Conservation (phyloP, 495 filamentous ascomycete genomes). For the Penicillium daleae region DNA sequence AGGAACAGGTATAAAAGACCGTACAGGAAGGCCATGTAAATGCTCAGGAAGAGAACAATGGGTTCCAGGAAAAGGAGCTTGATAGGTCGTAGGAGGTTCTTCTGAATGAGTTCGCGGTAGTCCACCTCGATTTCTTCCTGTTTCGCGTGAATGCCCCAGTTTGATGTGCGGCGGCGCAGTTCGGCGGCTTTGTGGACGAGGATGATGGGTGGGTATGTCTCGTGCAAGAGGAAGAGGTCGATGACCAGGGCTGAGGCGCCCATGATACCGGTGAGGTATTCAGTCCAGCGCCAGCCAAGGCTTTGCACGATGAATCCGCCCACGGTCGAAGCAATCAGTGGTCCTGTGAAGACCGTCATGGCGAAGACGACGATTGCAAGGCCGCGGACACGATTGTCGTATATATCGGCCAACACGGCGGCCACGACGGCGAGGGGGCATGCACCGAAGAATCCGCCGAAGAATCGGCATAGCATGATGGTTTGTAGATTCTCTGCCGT, state of each 20-base stretch:
- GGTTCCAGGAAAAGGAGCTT: slow-evolving; percentile 80
- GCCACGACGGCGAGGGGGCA: slow-evolving; percentile 83
- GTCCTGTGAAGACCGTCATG: slow-evolving; percentile 83
- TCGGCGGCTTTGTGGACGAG: slow-evolving; percentile 76
- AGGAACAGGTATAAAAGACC: slow-evolving; percentile 82
- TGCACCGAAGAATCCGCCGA: slow-evolving; percentile 72
- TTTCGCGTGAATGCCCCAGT: slow-evolving; percentile 94
- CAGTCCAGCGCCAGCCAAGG: slow-evolving; percentile 86
- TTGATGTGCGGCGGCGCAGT: slow-evolving; percentile 78
- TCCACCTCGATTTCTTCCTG: slow-evolving; percentile 92
- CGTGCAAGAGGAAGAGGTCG: slow-evolving; percentile 71
- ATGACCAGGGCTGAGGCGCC: slow-evolving; percentile 72
- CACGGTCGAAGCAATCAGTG: slow-evolving; percentile 79
- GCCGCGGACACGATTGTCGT: slow-evolving; percentile 76
- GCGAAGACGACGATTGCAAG: slow-evolving; percentile 79
- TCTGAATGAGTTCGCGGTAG: slow-evolving; percentile 72
- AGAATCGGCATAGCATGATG: slow-evolving; percentile 79
- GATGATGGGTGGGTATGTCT: slow-evolving; percentile 84
- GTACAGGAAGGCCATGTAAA: slow-evolving; percentile 86
- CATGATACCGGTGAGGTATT: slow-evolving; percentile 74
- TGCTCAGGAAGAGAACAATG: slow-evolving; percentile 70
- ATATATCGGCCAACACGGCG: slow-evolving; percentile 89
- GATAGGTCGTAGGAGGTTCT: slow-evolving; percentile 83
- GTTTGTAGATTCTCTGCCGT: slow-evolving; percentile 54
- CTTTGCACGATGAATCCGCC: slow-evolving; percentile 80